Percentiles rank a stretch among this genome's conserved stretches.
These are phyloP conservation scores for Xylaria castorea DNA, from an alignment of 495 filamentous ascomycete species.

Conservation along the genomic window DNA sequence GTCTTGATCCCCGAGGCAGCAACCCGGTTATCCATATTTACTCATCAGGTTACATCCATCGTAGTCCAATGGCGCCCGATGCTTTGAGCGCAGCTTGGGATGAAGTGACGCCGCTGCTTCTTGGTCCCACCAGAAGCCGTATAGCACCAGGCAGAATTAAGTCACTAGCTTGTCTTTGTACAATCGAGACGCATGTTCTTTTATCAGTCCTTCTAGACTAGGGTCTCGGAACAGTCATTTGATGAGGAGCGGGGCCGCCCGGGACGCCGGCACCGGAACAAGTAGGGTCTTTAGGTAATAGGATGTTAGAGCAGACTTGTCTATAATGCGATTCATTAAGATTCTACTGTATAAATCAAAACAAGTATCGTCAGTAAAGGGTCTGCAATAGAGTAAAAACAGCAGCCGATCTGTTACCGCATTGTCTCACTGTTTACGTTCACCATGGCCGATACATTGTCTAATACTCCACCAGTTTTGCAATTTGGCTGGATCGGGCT, in stretches of 20 bases:
- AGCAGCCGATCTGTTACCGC: not conserved
- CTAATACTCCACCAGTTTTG: slow-evolving; percentile 47
- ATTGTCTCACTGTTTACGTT: not conserved
- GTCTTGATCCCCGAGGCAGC: not conserved
- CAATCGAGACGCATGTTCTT: not conserved
- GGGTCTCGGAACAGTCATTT: not conserved
- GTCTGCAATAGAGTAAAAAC: no score
- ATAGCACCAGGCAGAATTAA: not conserved
- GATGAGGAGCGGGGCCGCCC: not conserved
- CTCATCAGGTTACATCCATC: not conserved
- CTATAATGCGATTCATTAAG: no score
- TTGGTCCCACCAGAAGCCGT: not conserved
- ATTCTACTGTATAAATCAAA: no score
- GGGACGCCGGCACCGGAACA: slow-evolving; percentile 11
- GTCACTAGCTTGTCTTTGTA: not conserved
- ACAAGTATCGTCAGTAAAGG: not conserved
- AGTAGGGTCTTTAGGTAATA: not conserved
- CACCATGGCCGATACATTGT: slow-evolving; percentile 10
- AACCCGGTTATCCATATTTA: no score
- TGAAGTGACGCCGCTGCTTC: not conserved
- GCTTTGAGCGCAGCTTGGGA: not conserved
- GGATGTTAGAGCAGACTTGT: not conserved
- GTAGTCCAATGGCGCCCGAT: not conserved
- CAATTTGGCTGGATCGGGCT: slow-evolving; percentile 42
- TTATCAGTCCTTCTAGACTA: not conserved